Conservation (phyloP, 805 yeast species). For the Wickerhamomyces ciferrii region DNA sequence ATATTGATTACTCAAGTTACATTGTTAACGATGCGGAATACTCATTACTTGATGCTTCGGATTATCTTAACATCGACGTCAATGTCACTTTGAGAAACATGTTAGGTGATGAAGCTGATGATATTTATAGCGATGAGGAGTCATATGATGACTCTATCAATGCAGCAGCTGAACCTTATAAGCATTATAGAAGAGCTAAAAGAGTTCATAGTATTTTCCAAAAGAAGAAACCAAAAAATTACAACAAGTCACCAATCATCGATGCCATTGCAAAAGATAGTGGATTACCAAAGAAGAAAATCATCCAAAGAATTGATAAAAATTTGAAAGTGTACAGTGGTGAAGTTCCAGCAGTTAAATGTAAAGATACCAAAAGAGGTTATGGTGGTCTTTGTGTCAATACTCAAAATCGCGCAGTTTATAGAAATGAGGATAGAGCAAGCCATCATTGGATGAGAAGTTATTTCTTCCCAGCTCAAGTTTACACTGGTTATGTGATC, state of each 20-base stretch:
- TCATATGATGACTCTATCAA: background rate
- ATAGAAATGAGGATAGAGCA: background rate
- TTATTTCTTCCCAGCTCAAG: background rate
- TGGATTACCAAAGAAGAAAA: background rate
- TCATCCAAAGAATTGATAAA: background rate
- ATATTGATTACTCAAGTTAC: too few relatives aligned
- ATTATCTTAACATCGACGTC: too few relatives aligned
- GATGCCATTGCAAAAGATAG: background rate
- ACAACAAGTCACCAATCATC: background rate
- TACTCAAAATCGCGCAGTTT: background rate
- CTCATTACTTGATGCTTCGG: too few relatives aligned
- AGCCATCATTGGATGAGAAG: background rate
- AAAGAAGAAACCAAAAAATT: background rate
- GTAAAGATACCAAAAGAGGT: background rate
- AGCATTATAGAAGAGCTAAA: too few relatives aligned
- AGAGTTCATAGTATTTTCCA: background rate
- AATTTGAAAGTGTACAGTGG: background rate
- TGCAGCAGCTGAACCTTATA: background rate
- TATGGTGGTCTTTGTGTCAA: background rate
- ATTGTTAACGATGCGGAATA: too few relatives aligned
- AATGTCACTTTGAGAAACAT: too few relatives aligned
- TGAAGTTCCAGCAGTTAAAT: background rate
- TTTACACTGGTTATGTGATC: too few relatives aligned
- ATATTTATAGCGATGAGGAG: background rate
- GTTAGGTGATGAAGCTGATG: too few relatives aligned